These are phyloP conservation scores for Neurospora sp. DNA, from an alignment of 495 filamentous ascomycete species.

Conservation along the genomic window DNA sequence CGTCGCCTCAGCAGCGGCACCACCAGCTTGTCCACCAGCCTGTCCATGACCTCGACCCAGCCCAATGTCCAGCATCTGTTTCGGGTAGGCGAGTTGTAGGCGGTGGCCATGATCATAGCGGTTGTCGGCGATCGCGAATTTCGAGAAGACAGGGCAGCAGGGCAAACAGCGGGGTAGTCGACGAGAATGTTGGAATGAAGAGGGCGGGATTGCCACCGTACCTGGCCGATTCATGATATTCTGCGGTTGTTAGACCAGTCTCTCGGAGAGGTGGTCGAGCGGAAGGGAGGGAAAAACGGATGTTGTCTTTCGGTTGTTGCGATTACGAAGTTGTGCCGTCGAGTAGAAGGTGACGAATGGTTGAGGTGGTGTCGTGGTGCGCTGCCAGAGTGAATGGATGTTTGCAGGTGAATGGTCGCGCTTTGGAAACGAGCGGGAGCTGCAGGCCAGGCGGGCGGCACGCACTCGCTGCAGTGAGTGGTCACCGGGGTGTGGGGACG, in stretches of 20 bases:
- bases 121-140: not conserved
- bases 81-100: not conserved
- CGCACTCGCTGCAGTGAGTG: not conserved
- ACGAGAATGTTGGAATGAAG: constrained; percentile 14
- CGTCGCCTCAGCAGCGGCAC: not conserved
- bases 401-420: not conserved
- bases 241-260: not conserved
- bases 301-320: not conserved
- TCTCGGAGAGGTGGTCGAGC: not conserved
- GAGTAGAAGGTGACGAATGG: not conserved
- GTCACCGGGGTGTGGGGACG: not conserved
- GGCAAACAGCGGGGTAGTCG: constrained; percentile 24
- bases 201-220: constrained; percentile 26
- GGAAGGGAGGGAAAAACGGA: not conserved
- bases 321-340: not conserved
- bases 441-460: not conserved
- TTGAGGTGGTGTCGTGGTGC: not conserved
- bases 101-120: not conserved
- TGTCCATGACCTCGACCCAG: not conserved
- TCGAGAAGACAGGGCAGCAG: constrained; percentile 6
- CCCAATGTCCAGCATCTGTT: not conserved
- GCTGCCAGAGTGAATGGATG: not conserved
- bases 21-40: not conserved
- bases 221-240: constrained; percentile 48
- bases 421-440: not conserved